A percentile compares a stretch with the other conserved stretches of the same genome.
Evolutionary conservation across 768 basidiomycete genomes (phyloP).

Genomic region (Cubamyces sp.): DNA sequence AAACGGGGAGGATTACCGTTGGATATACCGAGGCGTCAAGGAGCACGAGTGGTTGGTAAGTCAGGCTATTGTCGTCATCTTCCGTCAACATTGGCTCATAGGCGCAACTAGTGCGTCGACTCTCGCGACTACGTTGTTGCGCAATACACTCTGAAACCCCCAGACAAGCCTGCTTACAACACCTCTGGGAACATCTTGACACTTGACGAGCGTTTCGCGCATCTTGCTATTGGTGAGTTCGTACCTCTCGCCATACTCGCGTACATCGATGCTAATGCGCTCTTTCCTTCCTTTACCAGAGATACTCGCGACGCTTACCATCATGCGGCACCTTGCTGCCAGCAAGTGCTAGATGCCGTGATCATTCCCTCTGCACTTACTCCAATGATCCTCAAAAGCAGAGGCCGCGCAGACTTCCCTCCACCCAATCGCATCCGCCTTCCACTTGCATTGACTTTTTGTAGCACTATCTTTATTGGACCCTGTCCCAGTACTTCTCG

Average conservation of each 20-base stretch:
- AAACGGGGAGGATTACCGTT: constrained; percentile 73
- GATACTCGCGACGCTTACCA: constrained; percentile 58
- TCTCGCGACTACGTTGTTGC: constrained; percentile 61
- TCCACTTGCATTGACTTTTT: not conserved
- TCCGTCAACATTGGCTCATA: constrained; percentile 6
- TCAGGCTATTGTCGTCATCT: constrained; percentile 22
- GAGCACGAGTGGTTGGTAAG: constrained; percentile 80
- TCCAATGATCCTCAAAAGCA: not conserved
- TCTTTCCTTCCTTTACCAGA: constrained; percentile 41
- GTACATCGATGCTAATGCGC: constrained; percentile 15
- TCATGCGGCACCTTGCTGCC: constrained; percentile 66
- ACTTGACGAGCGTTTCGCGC: constrained; percentile 57
- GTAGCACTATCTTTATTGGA: constrained; percentile 14
- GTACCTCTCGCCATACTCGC: not conserved
- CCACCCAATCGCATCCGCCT: constrained; percentile 35
- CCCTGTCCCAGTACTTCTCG: no score
- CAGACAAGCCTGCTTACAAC: constrained; percentile 56
- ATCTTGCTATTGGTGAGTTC: constrained; percentile 56
- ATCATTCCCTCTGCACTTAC: no score
- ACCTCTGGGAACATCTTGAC: constrained; percentile 67
- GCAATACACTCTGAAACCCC: constrained; percentile 64
- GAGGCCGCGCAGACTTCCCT: no score
- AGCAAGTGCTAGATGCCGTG: constrained; percentile 41
- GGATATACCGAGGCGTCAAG: constrained; percentile 56
- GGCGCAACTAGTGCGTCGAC: constrained; percentile 51